Conservation (phyloP, 2,329 filamentous ascomycete species). For the Amauroascus verrucosus region DNA sequence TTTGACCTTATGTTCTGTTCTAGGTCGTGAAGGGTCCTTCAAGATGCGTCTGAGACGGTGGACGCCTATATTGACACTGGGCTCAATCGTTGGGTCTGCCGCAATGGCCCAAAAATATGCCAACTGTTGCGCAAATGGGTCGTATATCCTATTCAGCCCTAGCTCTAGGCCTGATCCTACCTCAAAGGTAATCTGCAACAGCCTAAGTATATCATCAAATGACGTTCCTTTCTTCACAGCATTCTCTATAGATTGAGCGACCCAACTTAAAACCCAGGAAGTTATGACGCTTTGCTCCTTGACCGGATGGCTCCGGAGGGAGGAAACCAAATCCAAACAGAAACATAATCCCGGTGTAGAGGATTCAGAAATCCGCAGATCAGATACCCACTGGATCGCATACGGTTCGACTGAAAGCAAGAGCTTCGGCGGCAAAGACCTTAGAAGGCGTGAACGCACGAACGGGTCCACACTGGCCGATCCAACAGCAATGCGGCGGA, state of each 20-base stretch:
- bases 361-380: not conserved
- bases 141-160: not conserved
- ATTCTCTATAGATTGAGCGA: not conserved
- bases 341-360: conserved; percentile 5
- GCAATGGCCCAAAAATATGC: conserved; percentile 9
- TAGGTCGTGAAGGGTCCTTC: conserved; percentile 1
- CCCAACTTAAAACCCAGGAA: not conserved
- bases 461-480: not conserved
- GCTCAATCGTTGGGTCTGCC: not conserved
- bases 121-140: not conserved
- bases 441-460: conserved; percentile 3
- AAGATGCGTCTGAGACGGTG: not conserved
- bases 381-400: not conserved
- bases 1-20: not conserved
- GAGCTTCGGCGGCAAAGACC: conserved; percentile 1
- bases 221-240: not conserved
- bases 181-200: conserved; percentile 1
- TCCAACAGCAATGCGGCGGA: conserved; percentile 12
- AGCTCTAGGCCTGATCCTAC: not conserved
- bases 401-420: conserved; percentile 6
- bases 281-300: not conserved
- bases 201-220: conserved; percentile 10
- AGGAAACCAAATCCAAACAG: conserved; percentile 8
- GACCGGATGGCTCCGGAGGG: not conserved
- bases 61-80: not conserved